A percentile compares a stretch with the other conserved stretches of the same genome.
Conservation (phyloP, 371 early-diverging fungal species). For the Apophysomyces variabilis region DNA sequence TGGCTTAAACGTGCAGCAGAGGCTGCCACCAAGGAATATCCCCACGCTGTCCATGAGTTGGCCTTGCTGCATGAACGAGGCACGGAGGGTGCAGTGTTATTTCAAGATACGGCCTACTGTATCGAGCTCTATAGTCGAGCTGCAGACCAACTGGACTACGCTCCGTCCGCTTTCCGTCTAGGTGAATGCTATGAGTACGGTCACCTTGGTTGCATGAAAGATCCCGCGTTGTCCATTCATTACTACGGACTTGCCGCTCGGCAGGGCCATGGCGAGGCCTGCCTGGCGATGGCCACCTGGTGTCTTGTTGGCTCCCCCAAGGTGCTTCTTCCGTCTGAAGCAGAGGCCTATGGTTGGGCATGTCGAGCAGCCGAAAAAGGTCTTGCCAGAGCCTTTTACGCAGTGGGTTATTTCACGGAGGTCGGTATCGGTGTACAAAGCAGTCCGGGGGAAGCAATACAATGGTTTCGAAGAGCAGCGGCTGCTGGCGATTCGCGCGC, state of each 20-base stretch:
- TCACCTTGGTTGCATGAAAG: slow-evolving; percentile 58
- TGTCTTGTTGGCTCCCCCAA: slow-evolving; percentile 86
- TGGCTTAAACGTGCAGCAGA: slow-evolving; percentile 69
- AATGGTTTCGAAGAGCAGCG: slow-evolving; percentile 63
- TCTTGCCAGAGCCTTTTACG: slow-evolving; percentile 85
- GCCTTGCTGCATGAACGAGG: slow-evolving; percentile 65
- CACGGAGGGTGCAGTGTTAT: slow-evolving; percentile 54
- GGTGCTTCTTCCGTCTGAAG: slow-evolving; percentile 71
- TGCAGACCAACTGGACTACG: slow-evolving; percentile 51
- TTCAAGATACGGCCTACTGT: slow-evolving; percentile 66
- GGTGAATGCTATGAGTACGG: slow-evolving; percentile 80
- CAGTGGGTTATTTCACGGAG: slow-evolving; percentile 89
- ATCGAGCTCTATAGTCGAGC: slow-evolving; percentile 59
- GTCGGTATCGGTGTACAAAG: slow-evolving; percentile 76
- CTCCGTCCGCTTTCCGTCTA: slow-evolving; percentile 66
- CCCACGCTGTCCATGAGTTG: slow-evolving; percentile 70
- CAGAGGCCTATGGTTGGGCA: slow-evolving; percentile 84
- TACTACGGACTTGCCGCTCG: slow-evolving; percentile 79
- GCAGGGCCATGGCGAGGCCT: slow-evolving; percentile 84
- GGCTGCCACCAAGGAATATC: slow-evolving; percentile 63
- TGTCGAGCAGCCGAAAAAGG: slow-evolving; percentile 73
- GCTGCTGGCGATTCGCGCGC: slow-evolving; percentile 19
- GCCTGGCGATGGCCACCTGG: slow-evolving; percentile 90
- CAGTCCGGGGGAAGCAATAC: slow-evolving; percentile 68
- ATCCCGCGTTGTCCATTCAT: slow-evolving; percentile 69